Evolutionary conservation across 441 rosid genomes (phyloP), one percentile per base, ranked within the genome.

Genomic region (Erodium chrysanthum): DNA sequence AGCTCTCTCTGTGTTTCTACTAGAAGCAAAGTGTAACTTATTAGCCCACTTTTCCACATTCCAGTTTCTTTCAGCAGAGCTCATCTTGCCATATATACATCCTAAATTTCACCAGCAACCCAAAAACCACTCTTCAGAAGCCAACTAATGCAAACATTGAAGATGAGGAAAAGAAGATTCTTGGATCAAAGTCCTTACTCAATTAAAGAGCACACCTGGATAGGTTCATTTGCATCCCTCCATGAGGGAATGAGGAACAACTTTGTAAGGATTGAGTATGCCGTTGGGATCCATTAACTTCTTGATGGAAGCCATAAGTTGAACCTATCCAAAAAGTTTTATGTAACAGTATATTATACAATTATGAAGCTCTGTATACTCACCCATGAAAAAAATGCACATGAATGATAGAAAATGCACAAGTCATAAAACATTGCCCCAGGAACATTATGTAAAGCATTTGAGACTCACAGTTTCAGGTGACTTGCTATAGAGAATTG

Each of bases 401-500:
- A 25, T 25, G 29, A 42, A 42, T 12, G 48, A 12, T 42, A 0
- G 48, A 1, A 42, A 9, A 9, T 42, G 48, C 4, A 42, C 10
- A 4, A 42, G 5, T 10, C 48, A 42, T 12, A 42, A 6, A 12
- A 42, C 29, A 25, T 25, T 1, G 29, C 29, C 1, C 29, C 29
- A 25, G 29, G 48, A 42, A 42, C n/a, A 42, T 42, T 42, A 12
- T 12, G 2, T 42, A 42, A 42, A 10, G n/a, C n/a, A 42, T 42
- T 42, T 42, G 48, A 42, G 48, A 79, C 96, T 74, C 72, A 93
- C 98, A 7, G 85, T 74, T 88, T 82, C 79, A 27, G 77, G 86
- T 20, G 97, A 72, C 74, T 93, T 93, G 86, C 90, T 93, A 75
- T 91, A 93, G 37, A 77, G 78, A 65, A 93, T 86, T 78, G 88